phyloP scores from a whole-genome alignment of 208 protist genomes.

The Jaenimonas drosophilae region DNA sequence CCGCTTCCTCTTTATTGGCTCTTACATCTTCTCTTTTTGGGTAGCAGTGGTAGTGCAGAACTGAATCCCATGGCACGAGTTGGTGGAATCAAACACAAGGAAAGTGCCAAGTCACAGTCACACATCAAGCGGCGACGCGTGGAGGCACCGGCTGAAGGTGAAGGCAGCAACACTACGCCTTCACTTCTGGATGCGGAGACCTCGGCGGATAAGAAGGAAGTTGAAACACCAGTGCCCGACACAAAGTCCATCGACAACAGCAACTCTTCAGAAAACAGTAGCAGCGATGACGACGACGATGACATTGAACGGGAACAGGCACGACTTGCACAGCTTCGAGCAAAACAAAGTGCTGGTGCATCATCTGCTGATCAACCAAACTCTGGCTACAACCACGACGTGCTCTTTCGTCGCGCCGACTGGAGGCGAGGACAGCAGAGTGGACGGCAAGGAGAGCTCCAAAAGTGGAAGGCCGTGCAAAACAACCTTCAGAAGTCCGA shows the following conservation, averaged over 20 bases:
- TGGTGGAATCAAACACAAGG: constrained; percentile 51
- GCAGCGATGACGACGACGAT: constrained; percentile 18
- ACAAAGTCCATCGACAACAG: too few relatives aligned
- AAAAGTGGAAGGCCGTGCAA: constrained; percentile 38
- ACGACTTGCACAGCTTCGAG: constrained; percentile 34
- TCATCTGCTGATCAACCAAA: constrained; percentile 8
- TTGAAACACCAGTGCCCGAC: too few relatives aligned
- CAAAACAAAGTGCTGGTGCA: too few relatives aligned
- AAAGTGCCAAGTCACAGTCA: constrained; percentile 38
- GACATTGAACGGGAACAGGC: constrained; percentile 36
- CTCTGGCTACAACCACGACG: constrained; percentile 43
- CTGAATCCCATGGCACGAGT: too few relatives aligned
- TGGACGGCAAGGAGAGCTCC: constrained; percentile 13
- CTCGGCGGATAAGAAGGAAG: too few relatives aligned
- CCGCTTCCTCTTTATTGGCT: background rate
- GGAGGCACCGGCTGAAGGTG: constrained; percentile 1
- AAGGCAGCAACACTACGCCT: background rate
- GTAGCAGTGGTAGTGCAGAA: too few relatives aligned
- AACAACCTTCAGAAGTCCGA: constrained; percentile 43
- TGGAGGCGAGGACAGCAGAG: constrained; percentile 13
- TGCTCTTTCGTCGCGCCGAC: constrained; percentile 44
- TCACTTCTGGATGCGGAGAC: too few relatives aligned
- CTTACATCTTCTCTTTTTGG: background rate
- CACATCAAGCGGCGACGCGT: constrained; percentile 51
- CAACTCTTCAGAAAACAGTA: constrained; percentile 13